These are phyloP conservation scores for Trichoderma atrobrunneum DNA, from an alignment of 2,329 filamentous ascomycete genomes.

Conservation along the genomic window DNA sequence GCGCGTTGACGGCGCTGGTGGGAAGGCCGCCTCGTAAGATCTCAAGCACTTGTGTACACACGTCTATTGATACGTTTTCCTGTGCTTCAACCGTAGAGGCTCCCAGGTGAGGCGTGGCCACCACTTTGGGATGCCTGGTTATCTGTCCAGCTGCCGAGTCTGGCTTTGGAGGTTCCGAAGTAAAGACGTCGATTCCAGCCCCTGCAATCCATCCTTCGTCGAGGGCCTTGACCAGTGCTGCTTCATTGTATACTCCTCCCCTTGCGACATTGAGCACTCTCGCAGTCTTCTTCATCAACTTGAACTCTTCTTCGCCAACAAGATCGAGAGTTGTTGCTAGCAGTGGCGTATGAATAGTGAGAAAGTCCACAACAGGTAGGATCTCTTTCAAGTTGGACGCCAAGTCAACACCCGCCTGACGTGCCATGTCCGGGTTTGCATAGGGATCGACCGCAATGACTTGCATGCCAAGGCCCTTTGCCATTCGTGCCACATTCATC, in stretches of 20 bases:
- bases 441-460: slow-evolving; percentile 75
- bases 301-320: slow-evolving; percentile 64
- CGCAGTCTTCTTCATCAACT: slow-evolving; percentile 69
- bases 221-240: slow-evolving; percentile 66
- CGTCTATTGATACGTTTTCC: slow-evolving; percentile 79
- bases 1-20: slow-evolving; percentile 75
- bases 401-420: slow-evolving; percentile 63
- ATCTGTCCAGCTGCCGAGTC: slow-evolving; percentile 59
- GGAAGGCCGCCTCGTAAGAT: slow-evolving; percentile 72
- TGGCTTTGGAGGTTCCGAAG: slow-evolving; percentile 62
- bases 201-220: slow-evolving; percentile 70
- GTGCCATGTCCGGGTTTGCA: slow-evolving; percentile 68
- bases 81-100: slow-evolving; percentile 80
- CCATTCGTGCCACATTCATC: slow-evolving; percentile 75
- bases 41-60: slow-evolving; percentile 74
- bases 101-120: slow-evolving; percentile 76
- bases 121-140: slow-evolving; percentile 66
- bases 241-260: slow-evolving; percentile 77
- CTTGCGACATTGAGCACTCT: slow-evolving; percentile 76
- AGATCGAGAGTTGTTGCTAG: slow-evolving; percentile 74
- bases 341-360: slow-evolving; percentile 79
- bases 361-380: slow-evolving; percentile 66
- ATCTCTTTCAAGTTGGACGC: slow-evolving; percentile 56
- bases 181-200: slow-evolving; percentile 78
- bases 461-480: slow-evolving; percentile 73